phyloP scores from a whole-genome alignment of 2,329 filamentous ascomycete species.

The Trichoderma brevicompactum region DNA sequence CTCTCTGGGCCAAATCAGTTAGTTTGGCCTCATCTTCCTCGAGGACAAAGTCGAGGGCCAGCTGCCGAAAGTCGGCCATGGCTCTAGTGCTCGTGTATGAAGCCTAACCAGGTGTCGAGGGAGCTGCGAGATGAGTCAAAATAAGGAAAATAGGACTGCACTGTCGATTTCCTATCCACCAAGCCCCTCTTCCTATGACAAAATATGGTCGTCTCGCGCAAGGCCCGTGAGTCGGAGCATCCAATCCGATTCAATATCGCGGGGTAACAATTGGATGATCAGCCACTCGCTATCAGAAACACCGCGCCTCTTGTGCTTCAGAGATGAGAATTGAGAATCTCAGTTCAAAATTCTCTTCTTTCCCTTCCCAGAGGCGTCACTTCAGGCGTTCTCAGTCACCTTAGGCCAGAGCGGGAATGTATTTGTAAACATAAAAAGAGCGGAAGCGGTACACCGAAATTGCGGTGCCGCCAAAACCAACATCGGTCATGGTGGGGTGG shows the following conservation, averaged over 20 bases:
- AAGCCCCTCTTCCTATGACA: not conserved
- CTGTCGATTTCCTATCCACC: not conserved
- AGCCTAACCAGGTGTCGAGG: not conserved
- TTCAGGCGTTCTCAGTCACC: not conserved
- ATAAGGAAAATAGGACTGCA: not conserved
- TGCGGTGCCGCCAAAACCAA: slow-evolving; percentile 3
- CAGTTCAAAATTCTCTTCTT: not conserved
- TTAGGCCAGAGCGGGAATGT: not conserved
- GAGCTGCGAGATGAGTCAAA: not conserved
- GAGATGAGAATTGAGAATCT: not conserved
- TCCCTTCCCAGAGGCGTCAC: not conserved
- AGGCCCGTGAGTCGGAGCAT: slow-evolving; percentile 7
- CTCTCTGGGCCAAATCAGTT: slow-evolving; percentile 48
- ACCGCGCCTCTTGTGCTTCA: not conserved
- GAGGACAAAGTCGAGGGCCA: slow-evolving; percentile 60
- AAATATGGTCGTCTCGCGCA: not conserved
- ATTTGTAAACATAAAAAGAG: slow-evolving; percentile 21
- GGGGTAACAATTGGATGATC: slow-evolving; percentile 15
- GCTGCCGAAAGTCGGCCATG: slow-evolving; percentile 58
- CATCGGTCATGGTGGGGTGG: slow-evolving; percentile 26
- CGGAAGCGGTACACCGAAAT: slow-evolving; percentile 1
- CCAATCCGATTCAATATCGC: slow-evolving; percentile 13
- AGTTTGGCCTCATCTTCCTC: slow-evolving; percentile 52
- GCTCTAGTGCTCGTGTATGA: not conserved
- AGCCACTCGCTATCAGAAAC: not conserved